Conservation (phyloP, 805 yeast species). For the Metschnikowia koreensis region DNA sequence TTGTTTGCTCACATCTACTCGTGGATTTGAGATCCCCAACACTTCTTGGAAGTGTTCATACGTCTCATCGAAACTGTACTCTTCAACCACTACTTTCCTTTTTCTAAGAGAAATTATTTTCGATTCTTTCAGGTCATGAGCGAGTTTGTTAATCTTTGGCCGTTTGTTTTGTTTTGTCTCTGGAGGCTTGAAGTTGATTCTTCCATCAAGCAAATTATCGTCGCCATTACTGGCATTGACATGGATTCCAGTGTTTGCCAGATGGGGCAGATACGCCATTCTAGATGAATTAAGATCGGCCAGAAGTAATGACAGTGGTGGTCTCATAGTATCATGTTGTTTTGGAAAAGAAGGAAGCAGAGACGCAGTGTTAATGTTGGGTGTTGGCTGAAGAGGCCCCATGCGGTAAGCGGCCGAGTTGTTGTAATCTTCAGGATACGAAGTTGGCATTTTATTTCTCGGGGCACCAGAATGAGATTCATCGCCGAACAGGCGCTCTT, state of each 20-base stretch:
- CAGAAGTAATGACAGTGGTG: not conserved
- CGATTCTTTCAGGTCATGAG: constrained; percentile 12
- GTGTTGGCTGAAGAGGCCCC: not conserved
- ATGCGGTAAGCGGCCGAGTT: not conserved
- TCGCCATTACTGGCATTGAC: not conserved
- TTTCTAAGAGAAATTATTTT: constrained; percentile 1
- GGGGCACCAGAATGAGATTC: not conserved
- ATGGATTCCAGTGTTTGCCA: not conserved
- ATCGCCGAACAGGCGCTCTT: not conserved
- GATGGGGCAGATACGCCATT: not conserved
- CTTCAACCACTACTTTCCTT: constrained; percentile 18
- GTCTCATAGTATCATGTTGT: not conserved
- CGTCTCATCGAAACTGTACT: constrained; percentile 25
- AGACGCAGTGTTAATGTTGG: not conserved
- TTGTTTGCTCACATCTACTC: constrained; percentile 8
- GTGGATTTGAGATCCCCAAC: constrained; percentile 20
- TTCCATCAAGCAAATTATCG: not conserved
- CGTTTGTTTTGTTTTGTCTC: constrained; percentile 36
- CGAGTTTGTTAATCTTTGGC: constrained; percentile 38
- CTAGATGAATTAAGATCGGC: not conserved
- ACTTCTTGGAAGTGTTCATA: constrained; percentile 24
- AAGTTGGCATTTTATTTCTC: not conserved
- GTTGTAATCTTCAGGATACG: not conserved
- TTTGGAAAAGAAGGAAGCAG: constrained; percentile 2
- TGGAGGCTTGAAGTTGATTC: constrained; percentile 31